Evolutionary conservation across 208 protist species (phyloP).

Genomic region (Leishmania martiniquensis): DNA sequence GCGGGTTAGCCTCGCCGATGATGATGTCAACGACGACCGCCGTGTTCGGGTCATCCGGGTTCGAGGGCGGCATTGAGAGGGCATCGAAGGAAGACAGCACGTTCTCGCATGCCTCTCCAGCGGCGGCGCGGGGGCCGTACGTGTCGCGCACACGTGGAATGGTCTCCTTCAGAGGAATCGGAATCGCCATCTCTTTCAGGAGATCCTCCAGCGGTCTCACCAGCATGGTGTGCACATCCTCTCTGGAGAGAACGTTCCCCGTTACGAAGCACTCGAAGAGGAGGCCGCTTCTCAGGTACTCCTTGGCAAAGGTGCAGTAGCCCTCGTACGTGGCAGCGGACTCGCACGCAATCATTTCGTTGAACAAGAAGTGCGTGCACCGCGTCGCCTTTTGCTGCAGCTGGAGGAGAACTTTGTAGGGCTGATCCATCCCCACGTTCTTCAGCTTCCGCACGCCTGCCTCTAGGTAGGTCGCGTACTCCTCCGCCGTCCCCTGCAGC

Average conservation of each 20-base stretch:
- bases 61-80: constrained; percentile 51
- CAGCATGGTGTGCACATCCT: constrained; percentile 29
- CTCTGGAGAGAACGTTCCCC: constrained; percentile 58
- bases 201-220: constrained; percentile 39
- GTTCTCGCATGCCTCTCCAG: background rate
- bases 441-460: constrained; percentile 30
- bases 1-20: constrained; percentile 55
- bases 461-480: constrained; percentile 57
- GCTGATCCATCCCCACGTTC: constrained; percentile 40
- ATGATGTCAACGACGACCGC: constrained; percentile 56
- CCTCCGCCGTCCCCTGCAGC: constrained; percentile 38
- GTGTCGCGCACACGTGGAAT: constrained; percentile 63
- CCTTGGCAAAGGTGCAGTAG: constrained; percentile 52
- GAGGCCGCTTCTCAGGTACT: constrained; percentile 54
- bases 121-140: constrained; percentile 29
- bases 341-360: constrained; percentile 51
- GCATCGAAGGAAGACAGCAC: constrained; percentile 41
- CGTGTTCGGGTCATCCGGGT: constrained; percentile 48
- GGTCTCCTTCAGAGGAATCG: constrained; percentile 22
- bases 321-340: constrained; percentile 41
- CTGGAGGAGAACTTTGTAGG: constrained; percentile 43
- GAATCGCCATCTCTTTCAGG: constrained; percentile 24
- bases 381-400: constrained; percentile 32
- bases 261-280: constrained; percentile 69
- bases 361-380: constrained; percentile 46